Conservation (phyloP, 441 rosid genomes). For the Pelargonium myrrhifolium region DNA sequence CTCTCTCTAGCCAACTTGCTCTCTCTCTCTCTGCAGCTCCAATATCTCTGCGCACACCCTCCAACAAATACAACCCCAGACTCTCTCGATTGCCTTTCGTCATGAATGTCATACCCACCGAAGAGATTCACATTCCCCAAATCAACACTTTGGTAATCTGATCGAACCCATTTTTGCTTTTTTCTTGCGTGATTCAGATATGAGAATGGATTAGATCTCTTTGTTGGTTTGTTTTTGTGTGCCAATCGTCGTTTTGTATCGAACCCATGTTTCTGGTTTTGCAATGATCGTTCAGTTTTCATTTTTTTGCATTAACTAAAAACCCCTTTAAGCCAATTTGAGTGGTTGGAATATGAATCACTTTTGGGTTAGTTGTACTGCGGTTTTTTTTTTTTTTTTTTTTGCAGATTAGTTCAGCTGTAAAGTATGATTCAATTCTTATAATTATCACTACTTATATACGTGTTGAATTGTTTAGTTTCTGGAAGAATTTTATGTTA, state of each 20-base stretch:
- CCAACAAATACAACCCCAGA: background rate
- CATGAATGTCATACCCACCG: conserved; percentile 7
- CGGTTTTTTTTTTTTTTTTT: too few species aligned
- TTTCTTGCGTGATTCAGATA: background rate
- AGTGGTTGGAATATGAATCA: background rate
- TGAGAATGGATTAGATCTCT: background rate
- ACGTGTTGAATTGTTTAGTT: too few species aligned
- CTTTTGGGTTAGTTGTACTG: background rate
- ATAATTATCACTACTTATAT: too few species aligned
- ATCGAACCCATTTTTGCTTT: background rate
- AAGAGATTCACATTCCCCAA: conserved; percentile 9
- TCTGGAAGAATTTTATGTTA: too few species aligned
- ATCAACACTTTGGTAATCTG: conserved; percentile 7
- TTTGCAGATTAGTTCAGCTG: background rate
- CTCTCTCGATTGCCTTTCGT: background rate
- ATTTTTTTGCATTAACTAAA: background rate
- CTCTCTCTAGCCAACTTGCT: conserved; percentile 32
- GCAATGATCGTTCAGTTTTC: background rate
- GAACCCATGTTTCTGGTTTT: background rate
- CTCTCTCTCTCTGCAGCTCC: conserved; percentile 10
- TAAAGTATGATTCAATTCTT: background rate
- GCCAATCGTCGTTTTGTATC: background rate
- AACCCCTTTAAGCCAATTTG: background rate
- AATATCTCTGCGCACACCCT: background rate
- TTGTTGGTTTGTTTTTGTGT: background rate